phyloP scores from a whole-genome alignment of 805 yeast genomes.

The Starmerella scarabaei region DNA sequence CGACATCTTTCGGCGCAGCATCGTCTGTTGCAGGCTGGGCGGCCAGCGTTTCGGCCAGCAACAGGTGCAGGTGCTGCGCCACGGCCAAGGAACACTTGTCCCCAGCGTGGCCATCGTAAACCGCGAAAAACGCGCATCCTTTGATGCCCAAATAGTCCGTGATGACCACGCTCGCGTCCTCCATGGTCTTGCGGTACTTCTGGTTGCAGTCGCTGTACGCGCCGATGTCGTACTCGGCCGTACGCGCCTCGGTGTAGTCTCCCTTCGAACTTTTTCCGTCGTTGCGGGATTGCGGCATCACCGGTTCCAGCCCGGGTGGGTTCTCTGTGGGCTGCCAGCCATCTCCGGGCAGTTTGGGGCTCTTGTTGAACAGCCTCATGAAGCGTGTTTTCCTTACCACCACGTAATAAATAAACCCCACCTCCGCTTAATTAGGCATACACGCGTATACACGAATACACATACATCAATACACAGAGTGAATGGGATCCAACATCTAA shows the following conservation, averaged over 20 bases:
- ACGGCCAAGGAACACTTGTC: constrained; percentile 88
- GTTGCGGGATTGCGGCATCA: constrained; percentile 4
- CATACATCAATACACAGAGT: too few species aligned
- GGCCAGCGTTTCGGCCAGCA: constrained; percentile 35
- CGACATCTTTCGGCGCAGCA: constrained; percentile 28
- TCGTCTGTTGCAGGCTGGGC: constrained; percentile 3
- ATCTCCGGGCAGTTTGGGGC: not conserved
- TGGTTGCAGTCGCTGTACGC: constrained; percentile 82
- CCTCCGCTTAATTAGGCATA: too few species aligned
- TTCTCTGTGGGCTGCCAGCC: too few species aligned
- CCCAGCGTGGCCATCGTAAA: constrained; percentile 97
- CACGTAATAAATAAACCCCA: not conserved
- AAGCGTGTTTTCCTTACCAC: not conserved
- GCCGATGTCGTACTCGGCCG: constrained; percentile 57
- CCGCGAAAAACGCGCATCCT: constrained; percentile 91
- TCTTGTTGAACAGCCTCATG: constrained; percentile 1
- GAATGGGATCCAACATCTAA: too few species aligned
- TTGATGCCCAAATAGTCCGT: constrained; percentile 71
- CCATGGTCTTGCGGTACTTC: constrained; percentile 79
- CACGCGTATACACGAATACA: too few species aligned
- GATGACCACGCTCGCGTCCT: constrained; percentile 86
- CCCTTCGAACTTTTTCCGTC: constrained; percentile 16
- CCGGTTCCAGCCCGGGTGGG: constrained; percentile 9
- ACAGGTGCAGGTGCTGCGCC: constrained; percentile 67
- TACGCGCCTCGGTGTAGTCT: constrained; percentile 4